Base-by-base conservation (phyloP, 306 rosid species). In the Acacia melanoxylon region DNA sequence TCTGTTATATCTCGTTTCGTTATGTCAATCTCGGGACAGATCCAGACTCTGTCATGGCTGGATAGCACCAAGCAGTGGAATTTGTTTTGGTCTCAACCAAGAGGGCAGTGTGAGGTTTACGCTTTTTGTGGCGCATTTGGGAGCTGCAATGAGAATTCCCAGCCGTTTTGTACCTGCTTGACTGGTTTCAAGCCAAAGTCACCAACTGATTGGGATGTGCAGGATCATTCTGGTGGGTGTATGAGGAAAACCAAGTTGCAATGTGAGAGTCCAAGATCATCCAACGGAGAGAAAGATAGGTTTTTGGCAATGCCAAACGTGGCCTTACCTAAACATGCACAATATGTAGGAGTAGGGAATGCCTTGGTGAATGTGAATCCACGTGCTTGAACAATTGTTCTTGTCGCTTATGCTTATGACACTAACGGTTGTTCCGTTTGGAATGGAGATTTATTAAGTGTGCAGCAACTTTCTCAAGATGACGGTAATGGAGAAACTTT, bases 341-440 rank as follows among this genome's bases (percentile, higher is more conserved):
- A 68, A 41, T 58, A 85, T 59, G 70, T 70, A 10, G 33, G 25
- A 10, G 91, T 44, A n/a, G 86, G 76, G 76, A 78, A 11, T 83
- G 31, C 3, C n/a, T n/a, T 24, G 75, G 20, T 4, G 88, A 89
- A 41, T 94, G 98, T 40, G 85, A 81, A 78, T 77, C 91, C 35
- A 25, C 2, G 1, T 92, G 98, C 78, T 84, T 90, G 9, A 52
- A 44, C 10, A 79, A 81, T 52, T 84, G 94, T 73, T 78, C 86
- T 59, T 94, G 97, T 82, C 17, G 97, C 93, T 46, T 92, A 91
- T 85, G 86, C 93, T 62, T 86, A 76, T 72, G 80, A 75, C 49
- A 54, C 15, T 62, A 77, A 74, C 19, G 77, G 71, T 0, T 94
- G 98, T 41, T 85, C 72, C 41, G 40, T 88, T 58, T 94, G 98